Base-by-base conservation (phyloP, 2,329 filamentous ascomycete genomes). In the Elsinoe arachidis region DNA sequence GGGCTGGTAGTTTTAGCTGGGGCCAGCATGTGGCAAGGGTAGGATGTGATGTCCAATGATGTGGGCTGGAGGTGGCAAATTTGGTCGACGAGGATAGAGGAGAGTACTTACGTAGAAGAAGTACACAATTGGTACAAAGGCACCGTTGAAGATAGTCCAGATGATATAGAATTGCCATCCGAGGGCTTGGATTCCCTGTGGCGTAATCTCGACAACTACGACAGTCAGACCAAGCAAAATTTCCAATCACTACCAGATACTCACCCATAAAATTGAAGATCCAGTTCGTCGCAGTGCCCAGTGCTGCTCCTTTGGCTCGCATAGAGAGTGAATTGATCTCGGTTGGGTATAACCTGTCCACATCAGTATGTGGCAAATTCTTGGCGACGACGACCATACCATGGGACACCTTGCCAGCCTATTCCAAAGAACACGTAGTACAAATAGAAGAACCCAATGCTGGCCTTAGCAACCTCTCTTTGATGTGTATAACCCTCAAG, bases 341-440 rank as follows among this genome's bases (percentile, higher is more conserved):
- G 1, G 76, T 73, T 0, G 76, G 74, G 58, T 76, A 78, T 4
- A 73, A 58, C 26, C 30, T 38, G 34, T 14, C 19, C 9, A 39
- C 17, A 19, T 23, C 34, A 34, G 3, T 15, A 23, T 5, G 11
- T n/a, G 19, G 5, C 15, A n/a, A n/a, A n/a, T n/a, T n/a, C 19
- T 37, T 7, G 12, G 9, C 17, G 17, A 26, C 12, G 21, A 26
- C 26, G 33, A 17, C 19, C 19, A 23, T 2, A 58, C 67, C 65
- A 66, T 1, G 64, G 64, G 23, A 71, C 66, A 3, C 74, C 77
- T 38, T 77, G 73, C 70, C 70, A 72, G 9, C 76, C 76, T n/a
- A 77, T 74, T 14, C 72, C 77, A 60, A 80, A 80, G 68, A 78
- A 78, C 43, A 79, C 72, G 62, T 79, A 79, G 67, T 78, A 80